Evolutionary conservation across 2,329 filamentous ascomycete genomes (phyloP), one percentile per base, ranked within the genome.

Genomic region (Zymoseptoria crescenta): DNA sequence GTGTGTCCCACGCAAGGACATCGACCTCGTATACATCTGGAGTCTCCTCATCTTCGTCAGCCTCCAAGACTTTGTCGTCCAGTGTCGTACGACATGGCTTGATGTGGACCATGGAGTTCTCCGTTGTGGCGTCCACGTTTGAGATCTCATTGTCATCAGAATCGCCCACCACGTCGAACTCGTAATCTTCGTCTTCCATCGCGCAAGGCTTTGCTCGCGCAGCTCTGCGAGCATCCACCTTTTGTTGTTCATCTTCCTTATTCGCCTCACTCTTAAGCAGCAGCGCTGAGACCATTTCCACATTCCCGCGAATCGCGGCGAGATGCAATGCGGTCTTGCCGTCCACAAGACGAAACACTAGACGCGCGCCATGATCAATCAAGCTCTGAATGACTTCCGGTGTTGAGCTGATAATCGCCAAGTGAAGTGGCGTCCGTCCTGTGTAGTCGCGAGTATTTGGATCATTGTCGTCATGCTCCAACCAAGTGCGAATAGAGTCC

Each of bases 311-410:
- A 51, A 84, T 81, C 19, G 89, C 88, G 19, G 90, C 90, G 29
- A 95, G 77, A 72, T 96, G 91, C n/a, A 96, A 79, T 8, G 90
- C 87, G 2, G 89, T 95, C 64, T 84, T 83, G 3, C 91, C 91
- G 71, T 94, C 91, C 0, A 87, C 88, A 48, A 95, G 72, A 54
- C 91, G 83, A 54, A 89, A 81, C 24, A 91, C 83, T 24, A 96
- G 75, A 16, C 89, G 83, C 35, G 89, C 86, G 2, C 87, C 88
- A 59, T 84, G 79, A 62, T 91, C 81, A 27, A 95, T 83, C 1
- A 96, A 79, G 53, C 77, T 81, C 62, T 87, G 80, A 1, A 94
- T 87, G 59, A 95, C 79, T 48, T 88, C 84, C 0, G 84, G 80
- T 0, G 84, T 87, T 0, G 87, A 90, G 52, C 79, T 81, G 70